Evolutionary conservation across 208 protist genomes (phyloP).

Genomic region (Leishmania martiniquensis): DNA sequence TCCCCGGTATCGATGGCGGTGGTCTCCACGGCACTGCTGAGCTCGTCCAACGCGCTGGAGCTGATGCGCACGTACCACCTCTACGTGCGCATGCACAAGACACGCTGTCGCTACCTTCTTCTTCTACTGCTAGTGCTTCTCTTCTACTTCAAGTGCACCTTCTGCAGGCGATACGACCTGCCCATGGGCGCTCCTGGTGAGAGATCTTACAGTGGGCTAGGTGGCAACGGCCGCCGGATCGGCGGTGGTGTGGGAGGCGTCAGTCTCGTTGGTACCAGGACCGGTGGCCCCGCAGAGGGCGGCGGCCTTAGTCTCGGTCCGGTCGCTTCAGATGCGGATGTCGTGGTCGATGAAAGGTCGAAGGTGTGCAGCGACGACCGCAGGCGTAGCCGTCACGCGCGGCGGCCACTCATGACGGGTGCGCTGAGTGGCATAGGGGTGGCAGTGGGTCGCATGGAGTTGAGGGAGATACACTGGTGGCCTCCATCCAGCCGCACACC

Average conservation of each 20-base stretch:
- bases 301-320: not conserved
- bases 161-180: conserved; percentile 1
- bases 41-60: conserved; percentile 15
- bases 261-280: not conserved
- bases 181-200: not conserved
- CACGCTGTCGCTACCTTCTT: conserved; percentile 13
- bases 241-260: not conserved
- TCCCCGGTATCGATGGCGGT: not conserved
- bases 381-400: not conserved
- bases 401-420: conserved; percentile 3
- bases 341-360: not conserved
- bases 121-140: conserved; percentile 14
- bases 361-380: not conserved
- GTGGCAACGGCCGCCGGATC: not conserved
- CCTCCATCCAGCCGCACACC: conserved; percentile 18
- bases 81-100: conserved; percentile 22
- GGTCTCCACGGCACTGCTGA: not conserved
- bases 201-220: not conserved
- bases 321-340: not conserved
- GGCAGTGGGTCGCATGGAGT: conserved; percentile 4
- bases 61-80: conserved; percentile 26
- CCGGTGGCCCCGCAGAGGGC: not conserved
- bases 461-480: conserved; percentile 23
- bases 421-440: conserved; percentile 1
- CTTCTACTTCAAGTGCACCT: conserved; percentile 26